phyloP scores from a whole-genome alignment of 768 basidiomycete species.

The Suillus paluster region DNA sequence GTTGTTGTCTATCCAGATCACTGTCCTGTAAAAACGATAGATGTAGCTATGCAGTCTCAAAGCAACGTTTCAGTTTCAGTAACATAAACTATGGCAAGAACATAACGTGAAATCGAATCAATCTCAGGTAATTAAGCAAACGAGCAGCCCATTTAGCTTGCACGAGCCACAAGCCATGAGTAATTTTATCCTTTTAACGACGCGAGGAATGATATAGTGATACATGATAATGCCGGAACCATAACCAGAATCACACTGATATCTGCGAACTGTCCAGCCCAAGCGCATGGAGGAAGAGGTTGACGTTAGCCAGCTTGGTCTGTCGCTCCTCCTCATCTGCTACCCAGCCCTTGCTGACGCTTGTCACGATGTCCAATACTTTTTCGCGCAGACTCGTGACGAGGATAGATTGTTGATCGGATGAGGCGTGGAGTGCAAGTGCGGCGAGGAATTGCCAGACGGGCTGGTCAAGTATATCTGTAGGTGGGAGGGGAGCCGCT shows the following conservation, averaged over 20 bases:
- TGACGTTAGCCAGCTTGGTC: conserved; percentile 89
- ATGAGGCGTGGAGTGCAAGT: conserved; percentile 80
- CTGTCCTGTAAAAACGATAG: background rate
- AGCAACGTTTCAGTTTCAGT: no score
- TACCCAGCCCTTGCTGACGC: conserved; percentile 76
- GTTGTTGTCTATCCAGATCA: background rate
- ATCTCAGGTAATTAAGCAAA: conserved; percentile 2
- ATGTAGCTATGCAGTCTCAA: background rate
- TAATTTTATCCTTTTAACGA: conserved; percentile 7
- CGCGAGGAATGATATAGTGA: background rate
- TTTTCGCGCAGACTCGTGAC: conserved; percentile 90
- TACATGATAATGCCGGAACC: background rate
- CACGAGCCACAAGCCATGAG: background rate
- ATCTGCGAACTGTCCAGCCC: conserved; percentile 78
- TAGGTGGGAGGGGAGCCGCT: conserved; percentile 40
- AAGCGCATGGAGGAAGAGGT: conserved; percentile 85
- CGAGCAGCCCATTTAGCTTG: background rate
- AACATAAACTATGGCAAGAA: background rate
- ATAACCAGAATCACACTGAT: conserved; percentile 39
- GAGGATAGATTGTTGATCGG: conserved; percentile 87
- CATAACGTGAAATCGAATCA: background rate
- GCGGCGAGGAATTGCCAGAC: conserved; percentile 96
- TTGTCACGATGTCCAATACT: conserved; percentile 87
- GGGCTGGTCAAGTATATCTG: conserved; percentile 80
- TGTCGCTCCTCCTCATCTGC: conserved; percentile 72